These are phyloP conservation scores for Lagenaria siceraria DNA, from an alignment of 306 rosid species.

Conservation along the genomic window DNA sequence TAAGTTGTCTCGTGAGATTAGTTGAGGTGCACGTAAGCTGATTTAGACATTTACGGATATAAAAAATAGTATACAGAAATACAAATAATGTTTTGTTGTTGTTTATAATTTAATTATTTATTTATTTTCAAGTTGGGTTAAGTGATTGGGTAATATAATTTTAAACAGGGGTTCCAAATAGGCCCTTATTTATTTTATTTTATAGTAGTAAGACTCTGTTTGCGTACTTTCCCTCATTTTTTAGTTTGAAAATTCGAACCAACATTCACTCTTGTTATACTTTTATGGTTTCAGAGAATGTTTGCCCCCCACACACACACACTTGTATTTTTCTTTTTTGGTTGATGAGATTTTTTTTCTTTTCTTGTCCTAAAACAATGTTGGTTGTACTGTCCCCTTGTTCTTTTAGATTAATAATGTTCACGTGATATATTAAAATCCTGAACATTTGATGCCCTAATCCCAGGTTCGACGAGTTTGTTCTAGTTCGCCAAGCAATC, in stretches of 20 bases:
- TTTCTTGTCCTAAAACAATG: not conserved
- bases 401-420: not conserved
- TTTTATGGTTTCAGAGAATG: not conserved
- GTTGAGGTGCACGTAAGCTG: too few relatives aligned
- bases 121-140: not conserved
- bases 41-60: too few relatives aligned
- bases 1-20: too few relatives aligned
- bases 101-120: not conserved
- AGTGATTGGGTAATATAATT: not conserved
- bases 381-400: not conserved
- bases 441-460: not conserved
- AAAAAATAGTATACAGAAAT: not conserved
- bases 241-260: not conserved
- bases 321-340: not conserved
- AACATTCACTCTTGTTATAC: not conserved
- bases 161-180: not conserved
- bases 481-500: slow-evolving; percentile 74
- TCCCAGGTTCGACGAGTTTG: slow-evolving; percentile 88
- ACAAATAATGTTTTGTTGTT: not conserved
- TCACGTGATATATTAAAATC: not conserved
- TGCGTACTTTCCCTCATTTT: not conserved
- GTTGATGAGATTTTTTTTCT: not conserved
- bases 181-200: not conserved
- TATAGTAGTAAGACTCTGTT: not conserved
- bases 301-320: too few relatives aligned